Base-by-base conservation (phyloP, 148 eudicot genomes). In the Chenopodium formosanum region DNA sequence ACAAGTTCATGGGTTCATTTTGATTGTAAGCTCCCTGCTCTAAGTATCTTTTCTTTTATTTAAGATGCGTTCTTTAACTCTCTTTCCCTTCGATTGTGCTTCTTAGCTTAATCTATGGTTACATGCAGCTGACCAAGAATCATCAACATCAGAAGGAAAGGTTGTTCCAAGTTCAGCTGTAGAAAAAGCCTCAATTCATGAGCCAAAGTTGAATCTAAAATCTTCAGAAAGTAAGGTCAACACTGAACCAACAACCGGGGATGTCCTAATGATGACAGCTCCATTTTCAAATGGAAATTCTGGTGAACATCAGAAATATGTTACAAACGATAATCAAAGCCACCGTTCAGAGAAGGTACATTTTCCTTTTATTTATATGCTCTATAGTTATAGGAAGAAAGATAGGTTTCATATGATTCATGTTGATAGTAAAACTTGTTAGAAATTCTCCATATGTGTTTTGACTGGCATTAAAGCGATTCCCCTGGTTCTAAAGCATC, bases 1-100 rank as follows among this genome's bases (percentile, higher is more conserved):
- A 84, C 74, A 19, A 82, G 80, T 66, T 19, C 72, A 23, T 84
- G 86, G 83, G 89, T 83, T 70, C 78, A 81, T 62, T 82, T 88
- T 52, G 91, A 89, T 53, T 70, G 94, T 91, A 89, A 37, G 83
- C 74, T 80, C 56, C 71, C 73, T 69, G 2, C 40, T 69, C 50
- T 27, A 25, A 16, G 7, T 29, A 14, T 4, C 9, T 48, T 58
- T 53, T 77, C 37, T 32, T 62, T 71, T 78, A 32, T n/a, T 72
- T 66, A 9, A 76, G 25, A 62, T 56, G 44, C 48, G 25, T 74
- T 46, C 0, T 20, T 44, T 50, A 50, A 3, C 63, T 25, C 13
- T 73, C 32, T 9, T 27, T 37, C 64, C 22, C 76, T 75, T n/a
- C 34, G 52, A 71, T 70, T 77, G 27, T 65, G 23, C 50, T 78